phyloP scores from a whole-genome alignment of 129 eudicot species.

The Calendula officinalis region DNA sequence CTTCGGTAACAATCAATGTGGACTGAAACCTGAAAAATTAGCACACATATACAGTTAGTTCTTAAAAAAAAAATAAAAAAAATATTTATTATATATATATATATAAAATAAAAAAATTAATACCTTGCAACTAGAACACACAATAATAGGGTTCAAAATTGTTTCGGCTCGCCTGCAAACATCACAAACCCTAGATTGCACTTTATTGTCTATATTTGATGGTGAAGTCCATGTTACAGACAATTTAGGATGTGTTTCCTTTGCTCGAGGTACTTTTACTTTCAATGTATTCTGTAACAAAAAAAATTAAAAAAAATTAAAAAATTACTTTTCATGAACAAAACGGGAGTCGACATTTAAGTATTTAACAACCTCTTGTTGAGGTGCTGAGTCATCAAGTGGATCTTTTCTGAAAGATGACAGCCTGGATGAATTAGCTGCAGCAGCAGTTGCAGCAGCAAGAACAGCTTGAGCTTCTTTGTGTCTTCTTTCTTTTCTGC shows the following conservation, averaged over 20 bases:
- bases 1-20: conserved; percentile 90
- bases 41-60: conserved; percentile 9
- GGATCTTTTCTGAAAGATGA: conserved; percentile 90
- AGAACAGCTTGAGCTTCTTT: conserved; percentile 95
- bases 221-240: conserved; percentile 48
- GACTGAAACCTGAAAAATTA: conserved; percentile 68
- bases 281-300: conserved; percentile 22
- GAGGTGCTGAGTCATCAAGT: too few species aligned
- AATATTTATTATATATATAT: too few species aligned
- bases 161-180: conserved; percentile 83
- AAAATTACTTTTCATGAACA: neutral
- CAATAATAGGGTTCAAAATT: conserved; percentile 61
- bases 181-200: conserved; percentile 69
- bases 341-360: neutral
- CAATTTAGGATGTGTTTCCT: conserved; percentile 43
- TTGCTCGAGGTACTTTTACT: conserved; percentile 19
- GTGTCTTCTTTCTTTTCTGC: conserved; percentile 88
- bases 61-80: neutral
- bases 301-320: neutral
- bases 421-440: conserved; percentile 88
- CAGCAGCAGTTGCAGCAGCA: conserved; percentile 99
- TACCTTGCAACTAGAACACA: conserved; percentile 98
- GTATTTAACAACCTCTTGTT: conserved; percentile 41
- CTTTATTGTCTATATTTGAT: conserved; percentile 37
- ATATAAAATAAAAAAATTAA: neutral